phyloP scores from a whole-genome alignment of 2,329 filamentous ascomycete species.

The Metarhizium rileyi region DNA sequence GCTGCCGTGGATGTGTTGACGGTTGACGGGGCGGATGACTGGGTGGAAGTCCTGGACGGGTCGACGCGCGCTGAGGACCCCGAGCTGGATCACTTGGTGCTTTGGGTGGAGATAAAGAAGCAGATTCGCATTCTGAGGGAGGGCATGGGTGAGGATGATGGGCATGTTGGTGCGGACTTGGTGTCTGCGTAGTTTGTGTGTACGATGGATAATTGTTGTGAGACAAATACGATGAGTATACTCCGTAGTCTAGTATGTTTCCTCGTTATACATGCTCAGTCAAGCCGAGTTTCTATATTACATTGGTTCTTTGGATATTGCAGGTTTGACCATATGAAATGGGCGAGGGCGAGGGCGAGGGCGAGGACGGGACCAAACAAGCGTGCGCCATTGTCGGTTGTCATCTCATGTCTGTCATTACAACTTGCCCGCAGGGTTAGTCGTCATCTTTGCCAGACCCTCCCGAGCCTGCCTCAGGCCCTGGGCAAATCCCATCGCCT shows the following conservation, averaged over 20 bases:
- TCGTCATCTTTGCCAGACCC: constrained; percentile 30
- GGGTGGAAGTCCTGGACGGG: constrained; percentile 22
- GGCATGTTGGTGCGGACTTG: neutral
- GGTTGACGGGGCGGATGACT: constrained; percentile 26
- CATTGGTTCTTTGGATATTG: neutral
- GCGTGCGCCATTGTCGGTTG: too few species aligned
- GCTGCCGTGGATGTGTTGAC: constrained; percentile 10
- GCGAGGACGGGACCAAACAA: too few species aligned
- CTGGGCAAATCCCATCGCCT: constrained; percentile 39
- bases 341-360: too few species aligned
- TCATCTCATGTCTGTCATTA: neutral
- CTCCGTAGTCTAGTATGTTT: neutral
- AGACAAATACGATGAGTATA: neutral
- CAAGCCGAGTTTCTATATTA: neutral
- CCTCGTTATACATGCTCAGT: neutral
- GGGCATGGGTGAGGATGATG: constrained; percentile 39
- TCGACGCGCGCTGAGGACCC: constrained; percentile 20
- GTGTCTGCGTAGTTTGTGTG: neutral
- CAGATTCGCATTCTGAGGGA: constrained; percentile 51
- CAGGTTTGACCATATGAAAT: neutral
- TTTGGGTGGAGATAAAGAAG: constrained; percentile 55
- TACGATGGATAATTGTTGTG: neutral
- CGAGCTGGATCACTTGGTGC: constrained; percentile 37
- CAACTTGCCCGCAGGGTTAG: constrained; percentile 3
- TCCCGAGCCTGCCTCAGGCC: constrained; percentile 43